These are phyloP conservation scores for Zymoseptoria crescenta DNA, from an alignment of 2,329 filamentous ascomycete genomes.

Conservation along the genomic window DNA sequence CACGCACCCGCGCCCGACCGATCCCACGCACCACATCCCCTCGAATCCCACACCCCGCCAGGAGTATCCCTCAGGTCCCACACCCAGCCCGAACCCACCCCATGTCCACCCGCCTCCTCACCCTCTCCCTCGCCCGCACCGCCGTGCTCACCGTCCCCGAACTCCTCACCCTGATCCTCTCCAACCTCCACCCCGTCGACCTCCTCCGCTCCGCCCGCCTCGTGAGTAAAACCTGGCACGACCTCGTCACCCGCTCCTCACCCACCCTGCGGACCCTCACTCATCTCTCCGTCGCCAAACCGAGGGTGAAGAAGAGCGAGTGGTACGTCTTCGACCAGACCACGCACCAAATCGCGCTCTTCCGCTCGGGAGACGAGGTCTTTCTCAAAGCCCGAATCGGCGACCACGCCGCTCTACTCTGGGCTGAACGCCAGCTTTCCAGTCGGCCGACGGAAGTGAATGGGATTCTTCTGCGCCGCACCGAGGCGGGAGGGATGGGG, in stretches of 20 bases:
- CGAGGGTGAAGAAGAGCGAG: not conserved
- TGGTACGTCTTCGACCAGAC: not conserved
- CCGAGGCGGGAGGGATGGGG: not conserved
- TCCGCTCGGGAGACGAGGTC: not conserved
- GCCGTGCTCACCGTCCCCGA: constrained; percentile 14
- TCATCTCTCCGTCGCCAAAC: not conserved
- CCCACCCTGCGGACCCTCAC: not conserved
- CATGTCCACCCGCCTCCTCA: constrained; percentile 12
- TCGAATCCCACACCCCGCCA: too few species aligned
- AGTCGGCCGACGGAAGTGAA: not conserved
- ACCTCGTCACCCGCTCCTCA: constrained; percentile 2
- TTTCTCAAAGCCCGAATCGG: not conserved
- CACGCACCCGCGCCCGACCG: too few species aligned
- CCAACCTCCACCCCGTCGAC: constrained; percentile 4
- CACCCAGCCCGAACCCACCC: not conserved
- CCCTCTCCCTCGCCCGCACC: not conserved
- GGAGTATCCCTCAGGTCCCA: not conserved
- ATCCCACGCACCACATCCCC: not conserved
- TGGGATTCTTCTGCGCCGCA: not conserved
- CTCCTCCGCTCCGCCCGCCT: constrained; percentile 6
- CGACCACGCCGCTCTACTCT: not conserved
- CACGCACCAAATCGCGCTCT: not conserved
- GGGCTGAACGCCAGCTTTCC: not conserved
- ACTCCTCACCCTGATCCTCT: constrained; percentile 14
- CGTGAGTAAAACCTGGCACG: constrained; percentile 18